Evolutionary conservation across 2,329 filamentous ascomycete species (phyloP).

Genomic region (Pleoardoris graminearum): DNA sequence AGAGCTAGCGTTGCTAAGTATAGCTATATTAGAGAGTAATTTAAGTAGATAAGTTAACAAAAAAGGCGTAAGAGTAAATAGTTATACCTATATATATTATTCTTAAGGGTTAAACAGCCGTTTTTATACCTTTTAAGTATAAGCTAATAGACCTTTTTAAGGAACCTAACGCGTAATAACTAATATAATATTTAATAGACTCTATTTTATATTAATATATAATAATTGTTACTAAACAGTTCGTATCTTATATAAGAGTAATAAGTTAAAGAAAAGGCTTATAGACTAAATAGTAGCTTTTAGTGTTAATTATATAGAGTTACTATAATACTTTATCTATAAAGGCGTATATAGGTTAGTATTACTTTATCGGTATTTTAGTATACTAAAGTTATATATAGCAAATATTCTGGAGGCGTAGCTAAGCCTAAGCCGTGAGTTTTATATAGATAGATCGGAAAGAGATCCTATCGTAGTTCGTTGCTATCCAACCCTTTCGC

Average conservation of each 20-base stretch:
- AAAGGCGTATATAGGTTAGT: slow-evolving; percentile 2
- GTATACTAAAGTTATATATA: not conserved
- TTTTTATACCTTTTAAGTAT: no score
- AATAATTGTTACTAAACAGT: no score
- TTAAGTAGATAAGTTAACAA: no score
- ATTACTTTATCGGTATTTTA: slow-evolving; percentile 3
- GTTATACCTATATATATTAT: no score
- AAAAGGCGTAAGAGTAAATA: no score
- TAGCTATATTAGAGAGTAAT: no score
- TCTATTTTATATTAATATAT: no score
- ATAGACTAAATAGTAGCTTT: slow-evolving; percentile 1
- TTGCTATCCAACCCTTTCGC: not conserved
- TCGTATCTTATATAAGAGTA: not conserved
- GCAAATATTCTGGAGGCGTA: slow-evolving; percentile 1
- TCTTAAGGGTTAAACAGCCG: no score
- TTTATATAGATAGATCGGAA: not conserved
- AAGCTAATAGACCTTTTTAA: no score
- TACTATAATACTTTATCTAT: slow-evolving; percentile 2
- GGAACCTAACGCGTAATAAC: no score
- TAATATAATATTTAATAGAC: no score
- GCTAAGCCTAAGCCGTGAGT: slow-evolving; percentile 3
- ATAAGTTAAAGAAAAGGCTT: not conserved
- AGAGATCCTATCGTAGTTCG: not conserved
- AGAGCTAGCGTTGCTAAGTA: no score
- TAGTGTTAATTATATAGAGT: slow-evolving; percentile 2